Base-by-base conservation (phyloP, 2,329 filamentous ascomycete species). In the Keithomyces neogunnii region DNA sequence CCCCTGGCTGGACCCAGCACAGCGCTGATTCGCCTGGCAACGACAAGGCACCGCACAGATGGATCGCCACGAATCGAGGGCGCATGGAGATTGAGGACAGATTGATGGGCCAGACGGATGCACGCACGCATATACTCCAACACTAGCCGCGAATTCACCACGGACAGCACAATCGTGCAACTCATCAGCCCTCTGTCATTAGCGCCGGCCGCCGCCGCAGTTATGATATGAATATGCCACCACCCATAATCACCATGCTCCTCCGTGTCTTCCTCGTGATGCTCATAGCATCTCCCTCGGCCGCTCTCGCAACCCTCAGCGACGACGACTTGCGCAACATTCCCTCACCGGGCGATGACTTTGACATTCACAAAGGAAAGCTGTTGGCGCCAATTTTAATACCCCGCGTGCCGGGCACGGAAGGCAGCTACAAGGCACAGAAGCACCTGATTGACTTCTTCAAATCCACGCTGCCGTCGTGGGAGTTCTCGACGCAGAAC, bases 371-470 rank as follows among this genome's bases (percentile, higher is more conserved):
- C 54, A 78, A 74, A 35, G 89, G 90, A 58, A 73, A 80, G 3
- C 77, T 99, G 19, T 80, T 99, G 33, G 80, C 92, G 3, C 93
- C 92, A 1, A 91, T 99, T 60, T 76, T 99, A 50, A 83, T 86
- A 48, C 85, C 93, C 1, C 87, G 93, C 54, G 91, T 99, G 0
- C 88, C 93, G 5, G 93, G 91, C 13, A 95, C 90, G 1, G 75
- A 84, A 1, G 90, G 89, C 31, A 89, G 86, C 11, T 66, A 71
- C 13, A 77, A 77, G 49, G 89, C 88, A 3, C 86, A 93, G 59
- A 76, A 81, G 43, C 92, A 97, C 70, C 89, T 99, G 62, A 80
- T 85, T 62, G 73, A 85, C 65, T 97, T 93, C 77, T 96, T 97
- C 71, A 69, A 70, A 47, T 74, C 73, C 5, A 73, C 83, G 19